A percentile compares a stretch with the other conserved stretches of the same genome.
Conservation (phyloP, 352 stramenopile genomes). For the Globisporangium takayamanum region DNA sequence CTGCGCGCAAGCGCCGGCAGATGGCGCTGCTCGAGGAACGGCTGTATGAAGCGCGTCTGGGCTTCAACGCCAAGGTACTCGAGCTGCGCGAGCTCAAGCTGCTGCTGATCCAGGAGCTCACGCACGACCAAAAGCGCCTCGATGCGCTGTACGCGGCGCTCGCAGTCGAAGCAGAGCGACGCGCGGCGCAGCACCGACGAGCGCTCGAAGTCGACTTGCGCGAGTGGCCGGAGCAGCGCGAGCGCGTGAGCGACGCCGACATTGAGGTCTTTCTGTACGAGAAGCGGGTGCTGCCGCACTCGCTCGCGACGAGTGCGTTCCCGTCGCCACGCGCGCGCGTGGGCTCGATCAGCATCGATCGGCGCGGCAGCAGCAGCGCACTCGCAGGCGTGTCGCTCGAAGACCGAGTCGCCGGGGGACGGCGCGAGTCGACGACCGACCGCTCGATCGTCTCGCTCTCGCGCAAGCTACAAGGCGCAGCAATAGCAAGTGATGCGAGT, state of each 20-base stretch:
- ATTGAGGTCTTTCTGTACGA: constrained; percentile 64
- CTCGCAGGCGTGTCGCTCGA: background rate
- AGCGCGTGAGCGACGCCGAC: constrained; percentile 74
- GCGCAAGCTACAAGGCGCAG: constrained; percentile 18
- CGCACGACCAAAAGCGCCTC: constrained; percentile 45
- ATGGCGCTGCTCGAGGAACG: constrained; percentile 80
- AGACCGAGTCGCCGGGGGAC: background rate
- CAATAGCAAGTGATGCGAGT: background rate
- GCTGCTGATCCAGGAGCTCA: constrained; percentile 68
- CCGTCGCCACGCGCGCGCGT: constrained; percentile 1
- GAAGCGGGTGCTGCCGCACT: constrained; percentile 40
- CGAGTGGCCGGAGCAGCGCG: constrained; percentile 88
- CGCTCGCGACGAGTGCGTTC: constrained; percentile 8
- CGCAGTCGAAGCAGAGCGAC: constrained; percentile 5
- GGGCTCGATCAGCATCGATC: constrained; percentile 5
- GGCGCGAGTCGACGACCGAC: constrained; percentile 16
- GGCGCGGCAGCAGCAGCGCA: background rate
- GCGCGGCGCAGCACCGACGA: background rate
- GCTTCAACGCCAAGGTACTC: constrained; percentile 90
- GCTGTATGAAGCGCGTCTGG: constrained; percentile 71
- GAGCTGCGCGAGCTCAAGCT: constrained; percentile 87
- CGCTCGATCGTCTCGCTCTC: constrained; percentile 26
- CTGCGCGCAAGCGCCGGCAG: constrained; percentile 84
- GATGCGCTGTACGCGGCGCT: constrained; percentile 41
- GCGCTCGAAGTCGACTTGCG: constrained; percentile 45